Conservation (phyloP, 106 monocot species). For the Xerophyta viscosa region DNA sequence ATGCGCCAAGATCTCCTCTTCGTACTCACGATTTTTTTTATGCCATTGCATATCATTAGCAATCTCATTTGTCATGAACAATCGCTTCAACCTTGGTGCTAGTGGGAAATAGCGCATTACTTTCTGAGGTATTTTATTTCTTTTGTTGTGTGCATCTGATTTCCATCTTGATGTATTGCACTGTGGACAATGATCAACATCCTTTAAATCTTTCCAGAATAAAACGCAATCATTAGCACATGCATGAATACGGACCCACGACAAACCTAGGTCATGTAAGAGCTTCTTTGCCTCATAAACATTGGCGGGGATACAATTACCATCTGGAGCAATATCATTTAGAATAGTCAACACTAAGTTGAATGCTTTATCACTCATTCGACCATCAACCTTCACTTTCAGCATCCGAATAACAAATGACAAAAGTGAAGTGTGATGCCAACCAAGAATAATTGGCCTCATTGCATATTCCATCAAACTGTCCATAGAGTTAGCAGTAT, state of each 20-base stretch:
- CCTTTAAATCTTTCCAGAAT: not conserved
- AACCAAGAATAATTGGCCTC: too few relatives aligned
- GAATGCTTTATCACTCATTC: too few relatives aligned
- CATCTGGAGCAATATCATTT: too few relatives aligned
- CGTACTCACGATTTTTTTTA: not conserved
- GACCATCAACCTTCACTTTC: too few relatives aligned
- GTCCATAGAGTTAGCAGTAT: too few relatives aligned
- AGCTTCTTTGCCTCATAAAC: too few relatives aligned
- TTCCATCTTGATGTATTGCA: constrained; percentile 3
- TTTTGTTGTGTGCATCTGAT: not conserved
- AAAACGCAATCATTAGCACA: constrained; percentile 8
- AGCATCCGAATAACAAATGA: too few relatives aligned
- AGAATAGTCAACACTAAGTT: too few relatives aligned
- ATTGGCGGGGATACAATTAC: too few relatives aligned
- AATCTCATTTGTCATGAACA: constrained; percentile 5
- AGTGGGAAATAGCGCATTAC: constrained; percentile 8
- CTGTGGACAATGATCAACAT: not conserved
- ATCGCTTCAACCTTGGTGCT: constrained; percentile 8
- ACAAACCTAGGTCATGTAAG: too few relatives aligned
- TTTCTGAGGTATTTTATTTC: not conserved
- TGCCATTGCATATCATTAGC: constrained; percentile 12
- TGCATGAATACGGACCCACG: not conserved
- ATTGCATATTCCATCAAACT: too few relatives aligned
- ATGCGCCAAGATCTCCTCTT: constrained; percentile 8
- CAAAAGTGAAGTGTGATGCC: too few relatives aligned